Evolutionary conservation across 768 basidiomycete genomes (phyloP).

Genomic region (Lepiota brunneoincarnata): DNA sequence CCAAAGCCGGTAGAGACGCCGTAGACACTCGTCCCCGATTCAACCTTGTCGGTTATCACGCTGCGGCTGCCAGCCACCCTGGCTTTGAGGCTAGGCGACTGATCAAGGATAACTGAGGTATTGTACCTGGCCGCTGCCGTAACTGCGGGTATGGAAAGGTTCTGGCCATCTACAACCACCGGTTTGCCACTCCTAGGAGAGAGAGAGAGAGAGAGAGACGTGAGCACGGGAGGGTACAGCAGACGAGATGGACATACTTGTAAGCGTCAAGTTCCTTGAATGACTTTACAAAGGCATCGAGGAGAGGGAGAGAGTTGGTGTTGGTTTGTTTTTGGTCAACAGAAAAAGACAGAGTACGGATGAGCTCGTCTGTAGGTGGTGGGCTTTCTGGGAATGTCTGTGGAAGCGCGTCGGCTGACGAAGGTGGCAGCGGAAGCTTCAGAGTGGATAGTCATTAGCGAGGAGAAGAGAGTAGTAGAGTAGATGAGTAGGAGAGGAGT

Average conservation of each 20-base stretch:
- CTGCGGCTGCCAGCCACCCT: constrained; percentile 63
- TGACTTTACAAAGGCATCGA: constrained; percentile 57
- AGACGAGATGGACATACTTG: constrained; percentile 41
- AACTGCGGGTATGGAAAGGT: constrained; percentile 72
- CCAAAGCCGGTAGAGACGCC: constrained; percentile 86
- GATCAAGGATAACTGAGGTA: constrained; percentile 48
- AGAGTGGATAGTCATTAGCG: constrained; percentile 2
- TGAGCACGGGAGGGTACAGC: neutral
- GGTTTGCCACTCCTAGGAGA: constrained; percentile 53
- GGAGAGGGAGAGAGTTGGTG: constrained; percentile 31
- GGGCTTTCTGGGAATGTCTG: neutral
- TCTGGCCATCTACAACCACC: constrained; percentile 66
- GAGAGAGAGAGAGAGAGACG: neutral
- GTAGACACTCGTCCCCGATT: constrained; percentile 68
- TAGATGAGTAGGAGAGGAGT: constrained; percentile 1
- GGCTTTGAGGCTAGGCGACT: constrained; percentile 41
- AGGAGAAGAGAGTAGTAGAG: neutral
- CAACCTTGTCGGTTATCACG: constrained; percentile 66
- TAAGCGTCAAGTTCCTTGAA: constrained; percentile 61
- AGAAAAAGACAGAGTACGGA: constrained; percentile 2
- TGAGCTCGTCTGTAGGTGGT: neutral
- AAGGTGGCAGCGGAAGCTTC: constrained; percentile 5
- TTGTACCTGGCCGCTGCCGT: constrained; percentile 71
- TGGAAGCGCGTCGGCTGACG: neutral
- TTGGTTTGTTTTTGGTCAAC: constrained; percentile 1